phyloP scores from a whole-genome alignment of 805 yeast species.

The Saccharomyces paradoxus region DNA sequence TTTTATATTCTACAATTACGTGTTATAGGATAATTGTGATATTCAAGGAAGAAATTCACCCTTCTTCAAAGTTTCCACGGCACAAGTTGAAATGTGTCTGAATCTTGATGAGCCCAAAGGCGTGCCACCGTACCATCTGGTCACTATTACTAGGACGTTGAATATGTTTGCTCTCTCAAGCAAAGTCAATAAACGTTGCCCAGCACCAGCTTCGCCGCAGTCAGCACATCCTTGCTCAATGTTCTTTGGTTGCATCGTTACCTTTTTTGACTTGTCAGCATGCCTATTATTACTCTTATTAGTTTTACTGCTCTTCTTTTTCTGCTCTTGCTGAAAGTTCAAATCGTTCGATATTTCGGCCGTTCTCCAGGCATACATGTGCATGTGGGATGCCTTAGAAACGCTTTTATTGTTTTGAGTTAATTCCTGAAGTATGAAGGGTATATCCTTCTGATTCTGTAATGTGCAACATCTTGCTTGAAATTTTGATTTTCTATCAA shows the following conservation, averaged over 20 bases:
- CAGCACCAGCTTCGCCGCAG: constrained; percentile 72
- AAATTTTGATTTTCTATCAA: constrained; percentile 55
- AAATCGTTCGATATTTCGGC: constrained; percentile 21
- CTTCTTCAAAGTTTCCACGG: constrained; percentile 40
- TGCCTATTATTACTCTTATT: constrained; percentile 3
- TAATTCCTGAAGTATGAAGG: constrained; percentile 36
- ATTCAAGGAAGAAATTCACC: constrained; percentile 27
- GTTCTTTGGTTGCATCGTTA: constrained; percentile 4
- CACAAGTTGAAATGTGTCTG: constrained; percentile 53
- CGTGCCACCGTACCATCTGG: constrained; percentile 77
- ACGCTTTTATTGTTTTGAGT: constrained; percentile 39
- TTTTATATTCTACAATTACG: neutral
- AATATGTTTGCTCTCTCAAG: constrained; percentile 41
- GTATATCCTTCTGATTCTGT: constrained; percentile 35
- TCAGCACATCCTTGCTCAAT: constrained; percentile 55
- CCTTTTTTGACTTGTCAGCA: neutral
- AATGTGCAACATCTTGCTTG: constrained; percentile 51
- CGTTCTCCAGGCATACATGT: constrained; percentile 68
- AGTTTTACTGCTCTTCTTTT: constrained; percentile 5
- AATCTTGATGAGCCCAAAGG: constrained; percentile 68
- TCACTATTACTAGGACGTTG: constrained; percentile 58
- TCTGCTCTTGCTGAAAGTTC: neutral
- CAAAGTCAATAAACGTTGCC: constrained; percentile 47
- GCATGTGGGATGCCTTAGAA: constrained; percentile 58
- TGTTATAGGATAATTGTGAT: neutral